Evolutionary conservation across 371 early-diverging fungal species (phyloP).

Genomic region (Nematocida homosporus): DNA sequence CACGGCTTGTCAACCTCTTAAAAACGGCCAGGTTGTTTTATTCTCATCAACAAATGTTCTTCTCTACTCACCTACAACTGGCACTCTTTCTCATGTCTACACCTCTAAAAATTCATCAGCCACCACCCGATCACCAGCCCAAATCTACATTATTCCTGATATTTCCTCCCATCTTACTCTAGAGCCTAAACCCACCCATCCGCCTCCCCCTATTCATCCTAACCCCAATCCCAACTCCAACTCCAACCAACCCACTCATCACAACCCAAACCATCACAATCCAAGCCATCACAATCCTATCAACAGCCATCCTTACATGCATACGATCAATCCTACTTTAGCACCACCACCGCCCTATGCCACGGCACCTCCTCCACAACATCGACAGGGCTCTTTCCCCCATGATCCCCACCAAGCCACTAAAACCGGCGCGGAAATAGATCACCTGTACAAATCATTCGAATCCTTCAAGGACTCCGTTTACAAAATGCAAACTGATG

Average conservation of each 20-base stretch:
- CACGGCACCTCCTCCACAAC: constrained; percentile 1
- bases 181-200: not conserved
- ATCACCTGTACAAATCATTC: constrained; percentile 13
- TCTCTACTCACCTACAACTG: constrained; percentile 9
- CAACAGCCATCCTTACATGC: not conserved
- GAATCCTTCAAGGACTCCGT: constrained; percentile 52
- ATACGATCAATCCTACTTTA: not conserved
- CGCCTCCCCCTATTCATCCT: not conserved
- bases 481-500: constrained; percentile 37
- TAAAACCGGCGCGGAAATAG: constrained; percentile 4
- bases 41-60: constrained; percentile 4
- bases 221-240: not conserved
- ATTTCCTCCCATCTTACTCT: not conserved
- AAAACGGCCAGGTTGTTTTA: not conserved
- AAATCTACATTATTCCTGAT: not conserved
- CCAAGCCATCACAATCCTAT: not conserved
- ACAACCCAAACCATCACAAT: not conserved
- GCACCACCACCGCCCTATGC: not conserved
- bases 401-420: not conserved
- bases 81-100: constrained; percentile 7
- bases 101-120: not conserved
- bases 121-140: not conserved
- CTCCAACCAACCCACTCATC: not conserved
- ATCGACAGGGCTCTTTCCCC: not conserved
- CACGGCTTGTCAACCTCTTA: no score